Conservation (phyloP, 495 filamentous ascomycete genomes). For the Lophiostoma macrostomum region DNA sequence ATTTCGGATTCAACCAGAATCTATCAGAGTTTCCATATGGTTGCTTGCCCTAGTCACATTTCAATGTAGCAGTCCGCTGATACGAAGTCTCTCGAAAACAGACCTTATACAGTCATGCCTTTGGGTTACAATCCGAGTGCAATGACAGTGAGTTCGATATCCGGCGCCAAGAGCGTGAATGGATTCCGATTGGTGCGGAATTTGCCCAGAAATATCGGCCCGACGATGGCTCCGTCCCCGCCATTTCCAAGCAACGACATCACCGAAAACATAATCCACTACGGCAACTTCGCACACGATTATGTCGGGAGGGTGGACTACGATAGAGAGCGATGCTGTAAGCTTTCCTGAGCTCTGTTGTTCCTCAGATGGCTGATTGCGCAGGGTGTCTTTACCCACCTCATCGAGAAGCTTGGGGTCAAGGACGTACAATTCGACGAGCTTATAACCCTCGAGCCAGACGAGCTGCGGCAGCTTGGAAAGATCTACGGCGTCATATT, state of each 20-base stretch:
- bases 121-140: no score
- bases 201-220: neutral
- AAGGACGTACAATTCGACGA: slow-evolving; percentile 96
- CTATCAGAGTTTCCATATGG: no score
- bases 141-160: no score
- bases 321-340: slow-evolving; percentile 94
- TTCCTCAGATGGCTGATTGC: slow-evolving; percentile 7
- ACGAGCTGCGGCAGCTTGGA: slow-evolving; percentile 66
- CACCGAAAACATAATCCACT: slow-evolving; percentile 3
- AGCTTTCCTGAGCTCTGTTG: slow-evolving; percentile 34
- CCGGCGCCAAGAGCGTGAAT: no score
- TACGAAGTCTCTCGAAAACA: no score
- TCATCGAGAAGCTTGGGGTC: slow-evolving; percentile 87
- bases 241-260: slow-evolving; percentile 6
- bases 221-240: neutral
- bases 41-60: no score
- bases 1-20: no score
- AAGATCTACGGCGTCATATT: slow-evolving; percentile 97
- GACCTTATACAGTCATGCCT: no score
- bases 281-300: slow-evolving; percentile 3
- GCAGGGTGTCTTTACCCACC: slow-evolving; percentile 95
- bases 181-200: no score
- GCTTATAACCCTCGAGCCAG: slow-evolving; percentile 82
- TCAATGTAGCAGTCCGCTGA: no score
- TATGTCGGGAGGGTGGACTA: slow-evolving; percentile 62